Evolutionary conservation across 805 yeast genomes (phyloP).

Genomic region (Schizosaccharomyces japonicus): DNA sequence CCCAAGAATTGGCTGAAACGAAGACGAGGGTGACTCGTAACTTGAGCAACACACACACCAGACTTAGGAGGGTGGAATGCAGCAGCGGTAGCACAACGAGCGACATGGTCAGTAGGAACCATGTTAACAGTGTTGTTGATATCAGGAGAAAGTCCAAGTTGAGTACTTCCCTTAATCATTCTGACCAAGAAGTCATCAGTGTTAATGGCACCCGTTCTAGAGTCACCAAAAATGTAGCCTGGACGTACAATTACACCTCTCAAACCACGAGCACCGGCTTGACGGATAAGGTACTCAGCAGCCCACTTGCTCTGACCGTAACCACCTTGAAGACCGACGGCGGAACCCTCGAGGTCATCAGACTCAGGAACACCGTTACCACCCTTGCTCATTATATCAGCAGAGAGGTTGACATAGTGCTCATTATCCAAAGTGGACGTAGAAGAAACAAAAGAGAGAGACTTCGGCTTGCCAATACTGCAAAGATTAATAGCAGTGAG

Average conservation of each 20-base stretch:
- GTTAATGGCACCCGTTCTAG: constrained; percentile 66
- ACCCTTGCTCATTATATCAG: constrained; percentile 38
- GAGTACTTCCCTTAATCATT: constrained; percentile 83
- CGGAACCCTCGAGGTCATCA: constrained; percentile 65
- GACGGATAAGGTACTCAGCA: constrained; percentile 68
- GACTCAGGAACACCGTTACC: constrained; percentile 52
- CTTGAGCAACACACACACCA: constrained; percentile 45
- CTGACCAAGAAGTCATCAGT: constrained; percentile 90
- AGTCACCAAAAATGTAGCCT: constrained; percentile 81
- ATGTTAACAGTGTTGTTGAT: constrained; percentile 73
- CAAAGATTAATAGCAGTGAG: constrained; percentile 61
- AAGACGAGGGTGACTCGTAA: constrained; percentile 91
- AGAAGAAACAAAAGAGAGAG: constrained; percentile 77
- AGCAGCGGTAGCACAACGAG: constrained; percentile 64
- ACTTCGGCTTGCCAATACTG: constrained; percentile 58
- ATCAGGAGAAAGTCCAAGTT: constrained; percentile 65
- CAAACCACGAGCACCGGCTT: constrained; percentile 71
- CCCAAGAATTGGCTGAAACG: constrained; percentile 53
- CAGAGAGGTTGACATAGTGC: constrained; percentile 56
- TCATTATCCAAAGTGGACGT: constrained; percentile 81
- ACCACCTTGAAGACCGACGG: constrained; percentile 64
- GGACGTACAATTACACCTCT: constrained; percentile 82
- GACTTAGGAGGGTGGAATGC: constrained; percentile 48
- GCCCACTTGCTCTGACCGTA: constrained; percentile 98
- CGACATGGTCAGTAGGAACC: constrained; percentile 97